Percentiles rank a stretch among this genome's conserved stretches.
phyloP scores from a whole-genome alignment of 2,329 filamentous ascomycete species.

The Periconia macrospinosa region DNA sequence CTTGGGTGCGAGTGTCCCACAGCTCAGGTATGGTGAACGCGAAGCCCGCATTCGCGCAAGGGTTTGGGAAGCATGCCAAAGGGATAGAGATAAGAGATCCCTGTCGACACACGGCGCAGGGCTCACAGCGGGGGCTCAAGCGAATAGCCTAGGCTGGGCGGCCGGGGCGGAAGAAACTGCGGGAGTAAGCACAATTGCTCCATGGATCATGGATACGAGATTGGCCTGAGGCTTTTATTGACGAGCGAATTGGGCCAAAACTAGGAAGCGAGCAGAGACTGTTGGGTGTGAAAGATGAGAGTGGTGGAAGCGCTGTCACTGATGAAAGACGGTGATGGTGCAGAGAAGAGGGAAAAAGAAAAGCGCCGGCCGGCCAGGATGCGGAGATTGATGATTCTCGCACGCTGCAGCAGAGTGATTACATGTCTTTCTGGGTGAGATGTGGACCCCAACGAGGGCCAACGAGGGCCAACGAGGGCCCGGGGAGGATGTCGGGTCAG shows the following conservation, averaged over 20 bases:
- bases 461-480: too few species aligned
- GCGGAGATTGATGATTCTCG: too few species aligned
- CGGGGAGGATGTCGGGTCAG: not conserved
- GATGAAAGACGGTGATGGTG: too few species aligned
- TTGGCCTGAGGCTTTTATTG: not conserved
- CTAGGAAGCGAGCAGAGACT: not conserved
- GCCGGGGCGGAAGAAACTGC: slow-evolving; percentile 8
- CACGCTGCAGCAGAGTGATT: too few species aligned
- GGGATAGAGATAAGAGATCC: slow-evolving; percentile 36
- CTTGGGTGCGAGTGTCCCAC: slow-evolving; percentile 28
- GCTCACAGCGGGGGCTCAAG: slow-evolving; percentile 11
- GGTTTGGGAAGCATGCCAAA: slow-evolving; percentile 22
- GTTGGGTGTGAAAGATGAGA: too few species aligned
- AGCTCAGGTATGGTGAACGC: slow-evolving; percentile 26
- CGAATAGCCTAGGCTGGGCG: slow-evolving; percentile 24
- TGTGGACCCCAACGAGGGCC: not conserved
- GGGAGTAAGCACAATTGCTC: not conserved
- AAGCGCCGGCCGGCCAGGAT: too few species aligned
- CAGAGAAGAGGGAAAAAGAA: too few species aligned
- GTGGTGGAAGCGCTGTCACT: too few species aligned
- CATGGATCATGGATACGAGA: not conserved
- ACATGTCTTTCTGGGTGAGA: too few species aligned
- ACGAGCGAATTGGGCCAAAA: not conserved
- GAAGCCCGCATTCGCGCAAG: slow-evolving; percentile 15
- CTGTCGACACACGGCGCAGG: slow-evolving; percentile 16